Evolutionary conservation across 2,329 filamentous ascomycete species (phyloP), one percentile per base, ranked within the genome.

Genomic region (Epichloe hybrida): DNA sequence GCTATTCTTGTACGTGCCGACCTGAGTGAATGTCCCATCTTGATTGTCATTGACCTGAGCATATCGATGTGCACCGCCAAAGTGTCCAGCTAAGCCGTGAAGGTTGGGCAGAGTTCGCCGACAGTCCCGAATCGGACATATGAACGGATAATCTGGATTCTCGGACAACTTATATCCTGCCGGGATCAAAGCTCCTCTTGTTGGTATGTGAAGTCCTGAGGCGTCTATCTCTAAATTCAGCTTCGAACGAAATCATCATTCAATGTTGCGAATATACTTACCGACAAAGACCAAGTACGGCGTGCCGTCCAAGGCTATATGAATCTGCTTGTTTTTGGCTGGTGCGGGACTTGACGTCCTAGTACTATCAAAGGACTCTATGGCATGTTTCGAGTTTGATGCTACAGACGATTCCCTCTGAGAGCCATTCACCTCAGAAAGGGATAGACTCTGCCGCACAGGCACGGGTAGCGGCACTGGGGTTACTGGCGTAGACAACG

Each of bases 111-210:
- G 63, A 4, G 64, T 38, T 2, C 51, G 55, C 7, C 63, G 64
- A 34, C 69, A 72, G 37, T 63, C 56, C 3, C 68, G 63, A 3
- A 71, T 60, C 5, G 69, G 66, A 38, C 69, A 72, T 15, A 69
- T 54, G 48, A 56, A 70, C 0, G 58, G 64, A 37, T 47, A 50
- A 0, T 52, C 23, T 1, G 55, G 54, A 41, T 64, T 51, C 6
- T 54, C 45, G 21, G 62, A 56, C 3, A 61, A 43, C 40, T 57
- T 51, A 50, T 71, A 70, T 5, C 56, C 57, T 2, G 56, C 53
- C 0, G 69, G 69, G 36, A 69, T 51, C 11, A 69, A 37, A 20
- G 57, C 60, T 4, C 69, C 68, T 4, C 58, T 43, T 20, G 46
- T 15, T 21, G 46, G 23, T 5, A n/a, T 27, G 9, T 11, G 15